These are phyloP conservation scores for Cytospora schulzeri DNA, from an alignment of 2,329 filamentous ascomycete genomes.

Conservation along the genomic window DNA sequence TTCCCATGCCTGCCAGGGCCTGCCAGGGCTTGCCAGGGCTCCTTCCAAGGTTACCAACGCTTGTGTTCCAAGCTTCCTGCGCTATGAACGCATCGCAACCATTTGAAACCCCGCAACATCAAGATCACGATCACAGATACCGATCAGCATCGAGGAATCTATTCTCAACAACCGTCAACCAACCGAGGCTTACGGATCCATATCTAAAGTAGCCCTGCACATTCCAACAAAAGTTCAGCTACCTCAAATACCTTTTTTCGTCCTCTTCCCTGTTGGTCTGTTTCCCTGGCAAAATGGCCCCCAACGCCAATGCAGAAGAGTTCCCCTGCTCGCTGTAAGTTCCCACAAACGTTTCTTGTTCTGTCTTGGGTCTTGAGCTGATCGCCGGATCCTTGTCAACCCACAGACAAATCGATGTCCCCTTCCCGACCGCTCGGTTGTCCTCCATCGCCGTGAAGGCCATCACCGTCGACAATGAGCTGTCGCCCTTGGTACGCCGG, in stretches of 20 bases:
- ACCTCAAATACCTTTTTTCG: not conserved
- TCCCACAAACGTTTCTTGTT: conserved; percentile 1
- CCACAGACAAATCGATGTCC: conserved; percentile 70
- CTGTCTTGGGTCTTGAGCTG: conserved; percentile 6
- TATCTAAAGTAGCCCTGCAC: not conserved
- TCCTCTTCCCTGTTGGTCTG: conserved; percentile 1
- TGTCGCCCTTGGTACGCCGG: conserved; percentile 62
- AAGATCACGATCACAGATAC: not conserved
- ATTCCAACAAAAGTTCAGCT: not conserved
- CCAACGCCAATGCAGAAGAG: conserved; percentile 46
- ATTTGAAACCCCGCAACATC: not conserved
- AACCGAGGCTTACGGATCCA: not conserved
- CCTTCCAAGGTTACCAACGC: not conserved
- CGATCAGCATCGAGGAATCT: not conserved
- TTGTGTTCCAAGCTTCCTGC: not conserved
- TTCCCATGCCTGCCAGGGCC: not conserved
- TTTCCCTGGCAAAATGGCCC: conserved; percentile 40
- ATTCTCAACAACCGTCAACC: not conserved
- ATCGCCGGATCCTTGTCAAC: not conserved
- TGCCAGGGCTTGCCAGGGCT: too few relatives aligned
- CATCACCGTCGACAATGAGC: conserved; percentile 82
- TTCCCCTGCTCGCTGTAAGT: conserved; percentile 68
- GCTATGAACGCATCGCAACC: not conserved
- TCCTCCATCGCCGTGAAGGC: conserved; percentile 74
- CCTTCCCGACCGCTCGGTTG: conserved; percentile 79